Percentiles rank a stretch among this genome's conserved stretches.
phyloP scores from a whole-genome alignment of 2,329 filamentous ascomycete genomes.

The Tolypocladium guangdongense region DNA sequence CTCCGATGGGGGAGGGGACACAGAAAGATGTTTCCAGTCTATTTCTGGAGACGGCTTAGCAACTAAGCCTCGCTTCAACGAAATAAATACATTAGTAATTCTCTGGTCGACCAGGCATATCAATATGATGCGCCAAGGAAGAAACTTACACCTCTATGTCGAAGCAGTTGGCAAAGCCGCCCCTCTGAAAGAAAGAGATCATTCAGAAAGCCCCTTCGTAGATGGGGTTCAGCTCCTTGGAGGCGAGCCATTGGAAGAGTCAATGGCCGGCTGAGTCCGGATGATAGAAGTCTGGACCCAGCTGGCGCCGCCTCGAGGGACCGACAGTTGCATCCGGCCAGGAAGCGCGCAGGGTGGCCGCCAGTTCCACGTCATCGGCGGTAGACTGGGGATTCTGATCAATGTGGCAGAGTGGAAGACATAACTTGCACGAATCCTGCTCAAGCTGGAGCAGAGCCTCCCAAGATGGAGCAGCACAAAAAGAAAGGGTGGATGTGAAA shows the following conservation, averaged over 20 bases:
- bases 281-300: not conserved
- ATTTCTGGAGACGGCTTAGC: not conserved
- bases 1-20: not conserved
- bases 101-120: too few species aligned
- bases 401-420: not conserved
- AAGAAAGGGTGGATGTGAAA: not conserved
- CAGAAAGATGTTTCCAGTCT: not conserved
- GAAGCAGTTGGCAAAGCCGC: not conserved
- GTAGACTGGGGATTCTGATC: not conserved
- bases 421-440: not conserved
- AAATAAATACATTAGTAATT: not conserved
- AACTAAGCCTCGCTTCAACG: not conserved
- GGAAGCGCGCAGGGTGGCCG: not conserved
- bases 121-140: too few species aligned
- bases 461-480: not conserved
- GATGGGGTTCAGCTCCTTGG: not conserved
- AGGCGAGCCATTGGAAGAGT: not conserved
- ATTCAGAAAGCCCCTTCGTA: not conserved
- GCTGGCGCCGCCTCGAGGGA: not conserved
- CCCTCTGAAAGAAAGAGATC: not conserved
- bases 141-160: not conserved
- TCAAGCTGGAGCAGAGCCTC: not conserved
- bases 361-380: not conserved
- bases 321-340: not conserved
- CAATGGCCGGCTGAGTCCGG: not conserved